These are phyloP conservation scores for Turnera subulata DNA, from an alignment of 345 rosid species.

Conservation along the genomic window DNA sequence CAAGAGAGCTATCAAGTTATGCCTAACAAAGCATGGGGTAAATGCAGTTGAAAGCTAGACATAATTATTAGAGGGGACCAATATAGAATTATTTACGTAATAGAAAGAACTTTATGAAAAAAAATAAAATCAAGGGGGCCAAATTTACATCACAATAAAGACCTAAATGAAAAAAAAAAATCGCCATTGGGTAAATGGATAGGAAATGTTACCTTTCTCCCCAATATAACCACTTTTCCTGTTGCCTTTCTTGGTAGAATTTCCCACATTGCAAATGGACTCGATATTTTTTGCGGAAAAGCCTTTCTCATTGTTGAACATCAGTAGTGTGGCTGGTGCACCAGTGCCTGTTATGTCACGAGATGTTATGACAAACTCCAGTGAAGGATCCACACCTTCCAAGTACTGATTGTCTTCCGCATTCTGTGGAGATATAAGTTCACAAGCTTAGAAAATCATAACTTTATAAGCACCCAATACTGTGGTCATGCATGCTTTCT, in stretches of 20 bases:
- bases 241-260: slow-evolving; percentile 66
- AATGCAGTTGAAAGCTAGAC: too few relatives aligned
- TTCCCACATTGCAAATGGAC: slow-evolving; percentile 63
- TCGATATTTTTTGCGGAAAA: slow-evolving; percentile 55
- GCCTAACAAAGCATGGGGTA: too few relatives aligned
- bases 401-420: slow-evolving; percentile 73
- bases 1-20: too few relatives aligned
- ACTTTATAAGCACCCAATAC: slow-evolving; percentile 1
- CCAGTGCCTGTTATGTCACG: slow-evolving; percentile 65
- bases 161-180: too few relatives aligned
- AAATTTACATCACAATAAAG: too few relatives aligned
- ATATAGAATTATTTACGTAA: too few relatives aligned
- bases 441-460: background rate
- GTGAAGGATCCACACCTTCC: slow-evolving; percentile 60
- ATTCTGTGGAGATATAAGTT: slow-evolving; percentile 31
- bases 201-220: slow-evolving; percentile 58
- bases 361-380: slow-evolving; percentile 65
- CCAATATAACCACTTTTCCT: slow-evolving; percentile 66
- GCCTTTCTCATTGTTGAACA: slow-evolving; percentile 69
- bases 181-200: too few relatives aligned
- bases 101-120: too few relatives aligned
- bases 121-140: too few relatives aligned
- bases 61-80: too few relatives aligned
- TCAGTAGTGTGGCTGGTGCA: slow-evolving; percentile 56
- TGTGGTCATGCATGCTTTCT: too few relatives aligned